Evolutionary conservation across 2,329 filamentous ascomycete genomes (phyloP).

Genomic region (Monilinia vaccinii-corymbosi): DNA sequence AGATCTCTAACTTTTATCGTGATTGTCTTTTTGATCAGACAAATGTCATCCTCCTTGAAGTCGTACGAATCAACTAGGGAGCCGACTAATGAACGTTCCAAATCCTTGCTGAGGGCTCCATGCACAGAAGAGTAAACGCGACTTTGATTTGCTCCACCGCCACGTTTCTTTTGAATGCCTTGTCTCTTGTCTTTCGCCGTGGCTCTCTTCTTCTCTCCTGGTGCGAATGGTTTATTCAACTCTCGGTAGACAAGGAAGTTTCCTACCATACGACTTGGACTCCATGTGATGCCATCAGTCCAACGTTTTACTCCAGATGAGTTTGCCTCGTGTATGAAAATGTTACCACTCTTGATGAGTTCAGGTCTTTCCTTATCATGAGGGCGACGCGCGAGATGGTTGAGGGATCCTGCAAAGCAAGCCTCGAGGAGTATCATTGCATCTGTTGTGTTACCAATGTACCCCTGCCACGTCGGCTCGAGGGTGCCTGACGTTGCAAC

Average conservation of each 20-base stretch:
- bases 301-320: constrained; percentile 87
- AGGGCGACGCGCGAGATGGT: constrained; percentile 72
- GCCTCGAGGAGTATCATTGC: constrained; percentile 75
- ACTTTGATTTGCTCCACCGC: constrained; percentile 6
- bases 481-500: constrained; percentile 20
- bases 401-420: constrained; percentile 59
- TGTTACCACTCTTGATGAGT: constrained; percentile 73
- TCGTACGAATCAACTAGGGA: constrained; percentile 84
- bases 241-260: constrained; percentile 96
- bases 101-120: constrained; percentile 23
- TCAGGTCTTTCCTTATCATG: constrained; percentile 73
- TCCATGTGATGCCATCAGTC: constrained; percentile 90
- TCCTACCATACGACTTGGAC: constrained; percentile 85
- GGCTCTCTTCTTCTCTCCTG: constrained; percentile 77
- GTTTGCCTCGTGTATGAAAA: constrained; percentile 89
- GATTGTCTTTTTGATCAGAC: constrained; percentile 87
- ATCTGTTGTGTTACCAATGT: constrained; percentile 34
- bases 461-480: constrained; percentile 22
- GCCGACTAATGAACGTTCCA: constrained; percentile 48
- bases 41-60: constrained; percentile 63
- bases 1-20: constrained; percentile 67
- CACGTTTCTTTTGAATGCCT: constrained; percentile 24
- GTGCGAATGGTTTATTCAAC: constrained; percentile 89
- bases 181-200: constrained; percentile 55
- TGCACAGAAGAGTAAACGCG: constrained; percentile 6